Conservation (phyloP, 352 stramenopile genomes). For the Phytopythium aichiense region DNA sequence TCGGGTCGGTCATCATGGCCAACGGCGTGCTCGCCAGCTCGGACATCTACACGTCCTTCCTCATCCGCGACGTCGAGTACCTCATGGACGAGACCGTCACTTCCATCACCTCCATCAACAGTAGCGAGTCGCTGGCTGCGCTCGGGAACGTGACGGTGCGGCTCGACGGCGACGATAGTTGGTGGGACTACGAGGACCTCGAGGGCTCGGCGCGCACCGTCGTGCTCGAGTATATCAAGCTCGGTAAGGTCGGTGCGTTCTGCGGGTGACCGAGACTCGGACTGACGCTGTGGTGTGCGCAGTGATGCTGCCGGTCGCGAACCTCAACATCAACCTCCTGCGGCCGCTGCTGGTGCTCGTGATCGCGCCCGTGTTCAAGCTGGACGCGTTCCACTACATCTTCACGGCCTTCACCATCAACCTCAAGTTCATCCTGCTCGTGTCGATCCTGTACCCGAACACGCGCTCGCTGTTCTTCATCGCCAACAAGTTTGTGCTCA, state of each 20-base stretch:
- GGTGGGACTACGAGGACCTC: conserved; percentile 66
- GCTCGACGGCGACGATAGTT: conserved; percentile 29
- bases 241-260: conserved; percentile 16
- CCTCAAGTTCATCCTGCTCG: conserved; percentile 58
- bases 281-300: background rate
- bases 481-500: conserved; percentile 67
- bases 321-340: conserved; percentile 67
- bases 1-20: conserved; percentile 42
- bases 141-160: conserved; percentile 12
- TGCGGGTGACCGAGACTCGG: too few relatives aligned
- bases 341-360: conserved; percentile 61
- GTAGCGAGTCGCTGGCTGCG: background rate
- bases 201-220: conserved; percentile 37
- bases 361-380: conserved; percentile 63
- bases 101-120: conserved; percentile 4
- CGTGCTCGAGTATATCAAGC: conserved; percentile 47
- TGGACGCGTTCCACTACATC: conserved; percentile 72
- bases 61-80: conserved; percentile 48
- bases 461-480: conserved; percentile 56
- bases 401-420: conserved; percentile 57
- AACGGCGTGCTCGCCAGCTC: conserved; percentile 38
- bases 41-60: conserved; percentile 36
- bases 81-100: conserved; percentile 37
- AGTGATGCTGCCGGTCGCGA: conserved; percentile 61
- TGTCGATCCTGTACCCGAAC: conserved; percentile 58